These are phyloP conservation scores for Apostasia shenzhenica DNA, from an alignment of 106 monocot species.

Conservation along the genomic window DNA sequence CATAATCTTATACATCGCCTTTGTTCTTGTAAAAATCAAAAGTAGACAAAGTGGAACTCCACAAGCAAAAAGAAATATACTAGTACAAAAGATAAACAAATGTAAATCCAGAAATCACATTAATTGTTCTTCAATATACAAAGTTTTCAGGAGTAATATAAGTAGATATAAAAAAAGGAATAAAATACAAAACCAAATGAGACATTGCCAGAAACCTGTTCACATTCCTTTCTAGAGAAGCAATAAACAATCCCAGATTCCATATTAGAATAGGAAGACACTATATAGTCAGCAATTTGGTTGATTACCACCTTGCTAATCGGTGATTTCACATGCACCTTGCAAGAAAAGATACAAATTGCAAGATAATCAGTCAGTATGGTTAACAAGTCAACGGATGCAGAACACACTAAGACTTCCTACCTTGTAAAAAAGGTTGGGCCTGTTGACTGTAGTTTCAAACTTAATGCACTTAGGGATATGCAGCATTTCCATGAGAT, in stretches of 20 bases:
- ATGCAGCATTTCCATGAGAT: constrained; percentile 97
- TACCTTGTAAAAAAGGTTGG: constrained; percentile 90
- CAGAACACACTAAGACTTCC: neutral
- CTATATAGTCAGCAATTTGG: constrained; percentile 86
- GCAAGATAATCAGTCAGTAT: constrained; percentile 4
- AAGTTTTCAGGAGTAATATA: neutral
- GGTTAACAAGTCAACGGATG: neutral
- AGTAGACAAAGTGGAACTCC: too few species aligned
- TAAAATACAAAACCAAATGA: neutral
- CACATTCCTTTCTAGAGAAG: constrained; percentile 96
- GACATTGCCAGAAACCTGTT: constrained; percentile 53
- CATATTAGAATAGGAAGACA: constrained; percentile 66
- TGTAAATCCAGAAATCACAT: neutral
- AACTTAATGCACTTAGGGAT: constrained; percentile 90
- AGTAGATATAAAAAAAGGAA: neutral
- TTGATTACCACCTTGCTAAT: constrained; percentile 80
- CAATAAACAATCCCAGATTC: constrained; percentile 99
- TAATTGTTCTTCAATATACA: neutral
- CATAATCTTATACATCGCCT: too few species aligned
- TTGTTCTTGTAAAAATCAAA: too few species aligned
- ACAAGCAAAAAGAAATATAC: too few species aligned
- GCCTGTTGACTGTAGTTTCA: constrained; percentile 85
- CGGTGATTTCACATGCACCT: constrained; percentile 89
- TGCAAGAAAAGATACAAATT: constrained; percentile 4
- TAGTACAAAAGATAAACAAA: too few species aligned